Percentiles rank a stretch among this genome's conserved stretches.
Evolutionary conservation across 2,329 filamentous ascomycete genomes (phyloP).

Genomic region (Sporothrix phasma): DNA sequence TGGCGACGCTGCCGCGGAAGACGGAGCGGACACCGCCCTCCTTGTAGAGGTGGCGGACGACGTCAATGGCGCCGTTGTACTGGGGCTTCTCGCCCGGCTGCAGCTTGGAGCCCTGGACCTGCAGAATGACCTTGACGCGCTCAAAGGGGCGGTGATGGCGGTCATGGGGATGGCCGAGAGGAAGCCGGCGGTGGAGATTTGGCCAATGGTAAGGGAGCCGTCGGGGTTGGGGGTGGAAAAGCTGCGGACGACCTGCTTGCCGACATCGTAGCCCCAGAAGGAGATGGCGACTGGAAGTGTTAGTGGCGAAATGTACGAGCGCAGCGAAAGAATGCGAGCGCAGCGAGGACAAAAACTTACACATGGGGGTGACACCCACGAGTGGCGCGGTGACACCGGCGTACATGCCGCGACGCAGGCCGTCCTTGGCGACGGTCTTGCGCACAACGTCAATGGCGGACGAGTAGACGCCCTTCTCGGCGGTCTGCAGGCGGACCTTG

Average conservation of each 20-base stretch:
- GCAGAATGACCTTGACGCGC: constrained; percentile 95
- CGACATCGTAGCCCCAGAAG: constrained; percentile 86
- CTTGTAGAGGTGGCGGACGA: constrained; percentile 84
- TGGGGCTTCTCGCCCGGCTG: constrained; percentile 85
- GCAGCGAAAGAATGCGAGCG: not conserved
- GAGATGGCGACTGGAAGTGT: constrained; percentile 50
- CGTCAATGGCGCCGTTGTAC: constrained; percentile 79
- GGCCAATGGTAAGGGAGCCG: constrained; percentile 67
- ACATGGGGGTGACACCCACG: constrained; percentile 97
- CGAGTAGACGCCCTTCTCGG: constrained; percentile 84
- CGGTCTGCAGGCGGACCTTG: constrained; percentile 94
- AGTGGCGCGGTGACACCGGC: constrained; percentile 94
- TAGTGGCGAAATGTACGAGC: not conserved
- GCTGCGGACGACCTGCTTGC: constrained; percentile 73
- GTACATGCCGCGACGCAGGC: constrained; percentile 71
- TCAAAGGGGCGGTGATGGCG: constrained; percentile 95
- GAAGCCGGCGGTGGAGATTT: constrained; percentile 88
- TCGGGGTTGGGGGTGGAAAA: constrained; percentile 55
- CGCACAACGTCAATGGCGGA: constrained; percentile 84
- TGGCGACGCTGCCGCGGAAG: constrained; percentile 84
- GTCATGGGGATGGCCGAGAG: constrained; percentile 98
- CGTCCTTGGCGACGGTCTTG: constrained; percentile 81
- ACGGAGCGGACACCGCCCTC: constrained; percentile 86
- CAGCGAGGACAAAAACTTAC: constrained; percentile 46
- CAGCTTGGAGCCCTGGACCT: constrained; percentile 90